phyloP scores from a whole-genome alignment of 2,329 filamentous ascomycete species.

The Fusarium verticillioides region DNA sequence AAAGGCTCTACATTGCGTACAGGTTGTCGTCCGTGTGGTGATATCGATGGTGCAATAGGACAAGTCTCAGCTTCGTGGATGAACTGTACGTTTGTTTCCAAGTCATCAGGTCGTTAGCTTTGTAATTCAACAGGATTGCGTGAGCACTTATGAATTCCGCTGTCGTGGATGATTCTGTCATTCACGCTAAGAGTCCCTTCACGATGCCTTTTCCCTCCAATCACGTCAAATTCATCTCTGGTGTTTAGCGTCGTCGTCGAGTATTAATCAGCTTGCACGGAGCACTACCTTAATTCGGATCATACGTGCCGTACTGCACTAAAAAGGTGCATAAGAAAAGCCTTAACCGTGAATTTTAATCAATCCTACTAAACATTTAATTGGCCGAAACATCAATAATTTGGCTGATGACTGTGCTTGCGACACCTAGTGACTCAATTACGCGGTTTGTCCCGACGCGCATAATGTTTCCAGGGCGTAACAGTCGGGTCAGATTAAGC shows the following conservation, averaged over 20 bases:
- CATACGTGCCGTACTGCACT: conserved; percentile 1
- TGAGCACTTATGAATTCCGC: conserved; percentile 5
- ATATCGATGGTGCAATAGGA: neutral
- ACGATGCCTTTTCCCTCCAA: conserved; percentile 1
- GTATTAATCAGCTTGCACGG: neutral
- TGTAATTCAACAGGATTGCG: neutral
- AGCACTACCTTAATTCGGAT: neutral
- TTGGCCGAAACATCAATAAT: neutral
- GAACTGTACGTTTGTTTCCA: too few relatives aligned
- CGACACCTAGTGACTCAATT: conserved; percentile 15
- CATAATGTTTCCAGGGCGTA: neutral
- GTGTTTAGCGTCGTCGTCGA: neutral
- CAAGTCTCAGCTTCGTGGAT: neutral
- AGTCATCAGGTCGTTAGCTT: neutral
- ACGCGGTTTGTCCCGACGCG: neutral
- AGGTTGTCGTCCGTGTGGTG: neutral
- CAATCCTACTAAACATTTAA: neutral
- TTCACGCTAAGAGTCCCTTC: neutral
- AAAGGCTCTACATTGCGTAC: neutral
- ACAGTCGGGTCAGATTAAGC: conserved; percentile 16
- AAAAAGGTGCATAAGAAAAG: neutral
- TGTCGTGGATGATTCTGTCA: neutral
- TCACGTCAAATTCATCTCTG: neutral
- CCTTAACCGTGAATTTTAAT: neutral
- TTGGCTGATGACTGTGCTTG: conserved; percentile 6